phyloP scores from a whole-genome alignment of 306 rosid genomes.

The Vigna trinervia region DNA sequence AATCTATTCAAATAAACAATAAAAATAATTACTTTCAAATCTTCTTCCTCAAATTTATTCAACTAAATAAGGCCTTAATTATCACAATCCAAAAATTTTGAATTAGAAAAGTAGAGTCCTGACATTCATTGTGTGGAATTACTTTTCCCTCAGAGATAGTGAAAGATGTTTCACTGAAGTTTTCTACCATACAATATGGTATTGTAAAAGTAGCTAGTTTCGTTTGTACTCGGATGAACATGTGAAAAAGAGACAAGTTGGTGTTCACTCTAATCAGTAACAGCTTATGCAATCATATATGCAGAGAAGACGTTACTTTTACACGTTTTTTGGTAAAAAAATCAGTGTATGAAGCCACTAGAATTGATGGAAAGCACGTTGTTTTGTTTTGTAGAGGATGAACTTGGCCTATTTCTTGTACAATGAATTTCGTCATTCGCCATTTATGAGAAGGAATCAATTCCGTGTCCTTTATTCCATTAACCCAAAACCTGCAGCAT shows the following conservation, averaged over 20 bases:
- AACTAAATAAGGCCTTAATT: no score
- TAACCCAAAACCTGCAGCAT: constrained; percentile 2
- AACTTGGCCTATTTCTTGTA: not conserved
- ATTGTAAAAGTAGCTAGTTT: not conserved
- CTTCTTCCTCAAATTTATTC: no score
- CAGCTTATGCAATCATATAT: not conserved
- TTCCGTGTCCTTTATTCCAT: not conserved
- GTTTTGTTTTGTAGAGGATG: constrained; percentile 18
- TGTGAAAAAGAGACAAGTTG: not conserved
- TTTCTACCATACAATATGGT: no score
- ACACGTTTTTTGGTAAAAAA: not conserved
- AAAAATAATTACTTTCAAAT: no score
- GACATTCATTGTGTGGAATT: no score
- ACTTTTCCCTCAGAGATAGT: no score
- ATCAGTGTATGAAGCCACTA: constrained; percentile 14
- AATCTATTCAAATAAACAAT: no score
- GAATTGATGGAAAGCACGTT: constrained; percentile 7
- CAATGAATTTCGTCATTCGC: not conserved
- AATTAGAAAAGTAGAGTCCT: no score
- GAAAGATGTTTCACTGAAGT: no score
- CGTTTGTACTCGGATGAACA: not conserved
- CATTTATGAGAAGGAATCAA: not conserved
- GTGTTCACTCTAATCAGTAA: not conserved
- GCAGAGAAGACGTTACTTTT: not conserved
- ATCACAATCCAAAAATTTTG: no score